These are phyloP conservation scores for Prunus mume DNA, from an alignment of 306 rosid species.

Conservation along the genomic window DNA sequence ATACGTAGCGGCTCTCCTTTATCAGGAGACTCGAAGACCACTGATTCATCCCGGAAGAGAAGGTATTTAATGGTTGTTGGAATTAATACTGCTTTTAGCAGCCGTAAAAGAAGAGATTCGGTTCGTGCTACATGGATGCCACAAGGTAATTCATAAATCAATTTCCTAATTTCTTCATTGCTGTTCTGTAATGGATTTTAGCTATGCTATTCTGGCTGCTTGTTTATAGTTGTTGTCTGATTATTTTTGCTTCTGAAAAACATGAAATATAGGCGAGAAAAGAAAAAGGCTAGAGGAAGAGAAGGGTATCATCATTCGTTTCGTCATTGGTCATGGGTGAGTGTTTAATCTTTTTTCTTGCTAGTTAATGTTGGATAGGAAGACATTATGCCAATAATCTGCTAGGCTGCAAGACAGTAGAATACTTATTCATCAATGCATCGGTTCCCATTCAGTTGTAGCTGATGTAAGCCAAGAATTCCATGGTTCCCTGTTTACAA, in stretches of 20 bases:
- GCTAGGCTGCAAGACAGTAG: background rate
- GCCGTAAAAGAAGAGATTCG: conserved; percentile 96
- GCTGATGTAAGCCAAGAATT: background rate
- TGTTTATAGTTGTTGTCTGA: conserved; percentile 25
- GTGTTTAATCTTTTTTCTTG: conserved; percentile 11
- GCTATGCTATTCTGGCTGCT: background rate
- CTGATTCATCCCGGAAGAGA: conserved; percentile 54
- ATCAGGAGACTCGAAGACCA: conserved; percentile 41
- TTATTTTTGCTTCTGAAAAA: conserved; percentile 36
- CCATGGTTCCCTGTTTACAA: background rate
- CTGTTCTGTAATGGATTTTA: background rate
- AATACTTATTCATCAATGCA: background rate
- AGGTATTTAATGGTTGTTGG: conserved; percentile 89
- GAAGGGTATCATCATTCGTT: conserved; percentile 89
- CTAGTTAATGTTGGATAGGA: background rate
- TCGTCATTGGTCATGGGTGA: conserved; percentile 96
- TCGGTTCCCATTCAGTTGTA: background rate
- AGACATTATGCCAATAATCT: background rate
- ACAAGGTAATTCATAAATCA: conserved; percentile 57
- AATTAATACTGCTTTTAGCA: conserved; percentile 95
- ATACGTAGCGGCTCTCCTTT: conserved; percentile 66
- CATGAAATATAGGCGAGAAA: conserved; percentile 68
- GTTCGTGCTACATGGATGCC: conserved; percentile 97
- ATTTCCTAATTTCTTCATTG: conserved; percentile 2
- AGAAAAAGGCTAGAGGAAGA: conserved; percentile 95